These are phyloP conservation scores for Tilletiopsis washingtonensis DNA, from an alignment of 1,284 basidiomycete species.

Conservation along the genomic window DNA sequence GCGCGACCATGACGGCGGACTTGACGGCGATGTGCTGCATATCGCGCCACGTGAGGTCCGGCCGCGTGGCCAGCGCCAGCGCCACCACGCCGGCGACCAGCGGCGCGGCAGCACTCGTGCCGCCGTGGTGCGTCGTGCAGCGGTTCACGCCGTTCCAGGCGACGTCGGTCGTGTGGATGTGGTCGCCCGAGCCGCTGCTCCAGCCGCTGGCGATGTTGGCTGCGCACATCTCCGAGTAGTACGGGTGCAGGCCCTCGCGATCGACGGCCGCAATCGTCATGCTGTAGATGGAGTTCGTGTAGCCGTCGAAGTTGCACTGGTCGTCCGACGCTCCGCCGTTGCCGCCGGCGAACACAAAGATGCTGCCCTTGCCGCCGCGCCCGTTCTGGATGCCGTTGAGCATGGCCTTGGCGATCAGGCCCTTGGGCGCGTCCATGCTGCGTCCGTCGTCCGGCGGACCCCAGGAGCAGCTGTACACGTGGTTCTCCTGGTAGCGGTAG, in stretches of 20 bases:
- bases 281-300: constrained; percentile 95
- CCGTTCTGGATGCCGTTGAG: constrained; percentile 91
- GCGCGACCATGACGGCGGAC: constrained; percentile 72
- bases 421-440: constrained; percentile 89
- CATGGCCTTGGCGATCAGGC: constrained; percentile 87
- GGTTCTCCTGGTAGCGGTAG: constrained; percentile 81
- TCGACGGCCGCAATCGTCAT: constrained; percentile 93
- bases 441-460: constrained; percentile 91
- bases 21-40: constrained; percentile 82
- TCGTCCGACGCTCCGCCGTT: constrained; percentile 87
- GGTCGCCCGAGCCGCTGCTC: constrained; percentile 84
- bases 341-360: constrained; percentile 96
- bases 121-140: constrained; percentile 80
- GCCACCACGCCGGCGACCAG: constrained; percentile 56
- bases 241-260: constrained; percentile 83
- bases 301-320: constrained; percentile 99
- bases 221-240: constrained; percentile 93
- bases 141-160: constrained; percentile 59
- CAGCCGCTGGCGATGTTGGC: constrained; percentile 95
- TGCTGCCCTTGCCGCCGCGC: constrained; percentile 76
- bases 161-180: constrained; percentile 77
- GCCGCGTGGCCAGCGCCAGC: constrained; percentile 48
- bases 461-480: constrained; percentile 95
- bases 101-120: constrained; percentile 94
- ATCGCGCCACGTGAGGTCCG: constrained; percentile 94